Evolutionary conservation across 306 rosid species (phyloP).

Genomic region (Sophora flavescens): DNA sequence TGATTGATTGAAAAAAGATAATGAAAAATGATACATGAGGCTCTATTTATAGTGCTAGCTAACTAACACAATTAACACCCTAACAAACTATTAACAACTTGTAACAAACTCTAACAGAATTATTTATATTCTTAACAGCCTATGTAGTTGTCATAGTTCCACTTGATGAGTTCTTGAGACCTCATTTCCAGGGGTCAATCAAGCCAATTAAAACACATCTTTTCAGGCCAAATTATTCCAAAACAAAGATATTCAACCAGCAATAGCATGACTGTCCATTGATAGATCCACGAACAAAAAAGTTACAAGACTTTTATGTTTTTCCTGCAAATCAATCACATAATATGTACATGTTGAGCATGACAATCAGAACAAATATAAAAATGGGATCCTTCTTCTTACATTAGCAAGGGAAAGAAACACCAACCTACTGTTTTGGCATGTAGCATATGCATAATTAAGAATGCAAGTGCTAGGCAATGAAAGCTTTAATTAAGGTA

Average conservation of each 20-base stretch:
- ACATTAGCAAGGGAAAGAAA: not conserved
- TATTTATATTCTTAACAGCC: no score
- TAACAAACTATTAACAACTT: no score
- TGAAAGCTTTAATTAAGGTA: slow-evolving; percentile 22
- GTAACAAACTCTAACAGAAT: no score
- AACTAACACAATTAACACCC: no score
- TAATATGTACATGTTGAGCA: not conserved
- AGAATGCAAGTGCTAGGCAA: slow-evolving; percentile 25
- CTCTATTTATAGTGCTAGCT: no score
- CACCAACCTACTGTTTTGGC: not conserved
- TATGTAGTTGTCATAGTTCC: slow-evolving; percentile 5
- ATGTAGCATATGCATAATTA: not conserved
- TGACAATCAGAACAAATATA: slow-evolving; percentile 2
- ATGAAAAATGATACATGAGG: no score
- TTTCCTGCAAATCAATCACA: slow-evolving; percentile 1
- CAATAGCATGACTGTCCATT: slow-evolving; percentile 15
- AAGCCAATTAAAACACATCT: not conserved
- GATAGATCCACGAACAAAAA: not conserved
- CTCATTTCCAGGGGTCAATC: slow-evolving; percentile 2
- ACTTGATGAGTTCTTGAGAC: slow-evolving; percentile 25
- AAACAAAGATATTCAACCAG: not conserved
- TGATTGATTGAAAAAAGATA: no score
- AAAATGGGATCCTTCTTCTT: not conserved
- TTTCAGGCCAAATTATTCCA: slow-evolving; percentile 23
- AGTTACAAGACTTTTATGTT: not conserved